A percentile compares a stretch with the other conserved stretches of the same genome.
phyloP scores from a whole-genome alignment of 2,329 filamentous ascomycete genomes.

The Botrytis squamosa region DNA sequence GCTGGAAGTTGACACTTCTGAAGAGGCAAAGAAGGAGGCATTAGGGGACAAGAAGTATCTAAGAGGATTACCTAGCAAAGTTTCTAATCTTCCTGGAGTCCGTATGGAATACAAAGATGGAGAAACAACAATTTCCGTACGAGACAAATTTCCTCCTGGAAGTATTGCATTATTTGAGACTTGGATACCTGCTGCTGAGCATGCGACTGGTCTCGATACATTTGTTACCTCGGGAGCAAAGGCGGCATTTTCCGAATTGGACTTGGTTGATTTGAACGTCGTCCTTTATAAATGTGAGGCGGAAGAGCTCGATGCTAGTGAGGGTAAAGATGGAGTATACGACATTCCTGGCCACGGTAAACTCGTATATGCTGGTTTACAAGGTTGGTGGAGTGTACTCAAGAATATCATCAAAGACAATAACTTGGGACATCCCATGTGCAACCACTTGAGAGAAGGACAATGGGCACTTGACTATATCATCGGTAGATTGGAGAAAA shows the following conservation, averaged over 20 bases:
- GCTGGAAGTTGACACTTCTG: conserved; percentile 79
- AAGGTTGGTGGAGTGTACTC: conserved; percentile 96
- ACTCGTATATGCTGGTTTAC: conserved; percentile 91
- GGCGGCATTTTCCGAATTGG: conserved; percentile 72
- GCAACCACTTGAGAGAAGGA: conserved; percentile 86
- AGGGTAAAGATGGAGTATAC: conserved; percentile 82
- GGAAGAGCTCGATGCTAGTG: conserved; percentile 79
- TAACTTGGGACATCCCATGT: conserved; percentile 87
- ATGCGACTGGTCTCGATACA: conserved; percentile 77
- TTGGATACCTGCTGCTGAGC: conserved; percentile 86
- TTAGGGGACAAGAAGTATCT: conserved; percentile 69
- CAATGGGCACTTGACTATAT: conserved; percentile 93
- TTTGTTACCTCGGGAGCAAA: conserved; percentile 81
- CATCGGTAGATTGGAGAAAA: conserved; percentile 71
- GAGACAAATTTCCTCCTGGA: conserved; percentile 83
- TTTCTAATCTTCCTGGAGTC: conserved; percentile 72
- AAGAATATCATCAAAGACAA: conserved; percentile 84
- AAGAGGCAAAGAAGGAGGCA: conserved; percentile 64
- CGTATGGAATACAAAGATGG: conserved; percentile 68
- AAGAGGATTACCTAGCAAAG: conserved; percentile 79
- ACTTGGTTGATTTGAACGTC: conserved; percentile 84
- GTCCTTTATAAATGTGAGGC: conserved; percentile 87
- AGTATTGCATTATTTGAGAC: conserved; percentile 96
- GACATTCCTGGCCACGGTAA: conserved; percentile 79
- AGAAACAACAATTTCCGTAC: conserved; percentile 76